Evolutionary conservation across 2,329 filamentous ascomycete genomes (phyloP), one percentile per base, ranked within the genome.

Genomic region (Cladophialophora chaetospira): DNA sequence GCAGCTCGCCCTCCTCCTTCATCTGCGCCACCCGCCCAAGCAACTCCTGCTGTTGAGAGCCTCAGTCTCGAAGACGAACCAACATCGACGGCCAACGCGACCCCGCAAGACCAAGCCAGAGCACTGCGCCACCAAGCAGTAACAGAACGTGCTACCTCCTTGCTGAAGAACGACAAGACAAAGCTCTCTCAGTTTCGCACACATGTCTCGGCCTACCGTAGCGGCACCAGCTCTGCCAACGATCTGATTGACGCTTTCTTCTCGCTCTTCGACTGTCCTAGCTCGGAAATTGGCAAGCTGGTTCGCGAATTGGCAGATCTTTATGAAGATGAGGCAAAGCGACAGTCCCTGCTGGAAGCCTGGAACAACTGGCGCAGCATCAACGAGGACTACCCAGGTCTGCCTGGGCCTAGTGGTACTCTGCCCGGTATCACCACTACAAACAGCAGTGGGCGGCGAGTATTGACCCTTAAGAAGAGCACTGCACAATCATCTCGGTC

Each of bases 331-430:
- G 81, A 87, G 47, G 70, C 72, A 15, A 96, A 96, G 70, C 85
- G 85, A 1, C 86, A 88, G 50, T 80, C 78, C 0, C 76, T 99
- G 2, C 82, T 91, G 23, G 88, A 88, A 66, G 90, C 92, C 1
- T 97, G 93, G 91, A 90, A 91, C 65, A 89, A 96, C 73, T 97
- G 93, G 90, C 89, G 90, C 44, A 91, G 91, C 33, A 94, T 96
- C 74, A 95, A 96, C 64, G 92, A 97, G 72, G 92, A 97, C 70
- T 97, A 97, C 65, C 93, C 93, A 0, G 90, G 89, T 1, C 78
- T 97, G 0, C 92, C 93, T 1, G 88, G 88, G 0, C 81, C 89
- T 0, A 82, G 83, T 53, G 87, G 88, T 48, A 83, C 87, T 73
- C 80, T 86, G 33, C 85, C 86, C 23, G 76, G 75, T 3, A 70